Percentiles rank a stretch among this genome's conserved stretches.
Evolutionary conservation across 2,329 filamentous ascomycete genomes (phyloP).

Genomic region (Alternaria sp.): DNA sequence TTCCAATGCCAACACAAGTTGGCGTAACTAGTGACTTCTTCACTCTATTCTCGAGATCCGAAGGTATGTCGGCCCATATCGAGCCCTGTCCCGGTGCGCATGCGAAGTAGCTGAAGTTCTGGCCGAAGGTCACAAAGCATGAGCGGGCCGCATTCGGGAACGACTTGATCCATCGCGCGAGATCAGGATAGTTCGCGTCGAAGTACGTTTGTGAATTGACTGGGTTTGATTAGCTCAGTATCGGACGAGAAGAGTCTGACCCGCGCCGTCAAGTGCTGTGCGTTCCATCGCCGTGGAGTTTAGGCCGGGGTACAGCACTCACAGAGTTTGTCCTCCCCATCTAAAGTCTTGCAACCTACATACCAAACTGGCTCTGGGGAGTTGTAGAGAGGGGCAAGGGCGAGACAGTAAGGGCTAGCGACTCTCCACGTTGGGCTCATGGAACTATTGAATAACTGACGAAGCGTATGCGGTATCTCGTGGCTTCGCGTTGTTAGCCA

Average conservation of each 20-base stretch:
- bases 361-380: conserved; percentile 47
- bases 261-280: conserved; percentile 20
- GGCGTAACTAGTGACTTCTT: conserved; percentile 47
- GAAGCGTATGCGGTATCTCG: conserved; percentile 45
- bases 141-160: conserved; percentile 39
- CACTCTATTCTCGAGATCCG: conserved; percentile 45
- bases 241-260: conserved; percentile 5
- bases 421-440: conserved; percentile 47
- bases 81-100: conserved; percentile 44
- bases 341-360: conserved; percentile 44
- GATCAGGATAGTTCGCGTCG: conserved; percentile 43
- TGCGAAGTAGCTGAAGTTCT: conserved; percentile 45
- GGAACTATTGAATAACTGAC: conserved; percentile 46
- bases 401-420: conserved; percentile 46
- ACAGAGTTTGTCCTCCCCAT: conserved; percentile 50
- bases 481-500: conserved; percentile 42
- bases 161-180: conserved; percentile 41
- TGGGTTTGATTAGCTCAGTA: conserved; percentile 29
- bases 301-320: conserved; percentile 24
- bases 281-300: conserved; percentile 17
- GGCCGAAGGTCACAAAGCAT: conserved; percentile 47
- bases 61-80: conserved; percentile 47
- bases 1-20: conserved; percentile 40
- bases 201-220: conserved; percentile 47
- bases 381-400: conserved; percentile 41